These are phyloP conservation scores for Strobilomyces dryophilus DNA, from an alignment of 768 basidiomycete genomes.

Conservation along the genomic window DNA sequence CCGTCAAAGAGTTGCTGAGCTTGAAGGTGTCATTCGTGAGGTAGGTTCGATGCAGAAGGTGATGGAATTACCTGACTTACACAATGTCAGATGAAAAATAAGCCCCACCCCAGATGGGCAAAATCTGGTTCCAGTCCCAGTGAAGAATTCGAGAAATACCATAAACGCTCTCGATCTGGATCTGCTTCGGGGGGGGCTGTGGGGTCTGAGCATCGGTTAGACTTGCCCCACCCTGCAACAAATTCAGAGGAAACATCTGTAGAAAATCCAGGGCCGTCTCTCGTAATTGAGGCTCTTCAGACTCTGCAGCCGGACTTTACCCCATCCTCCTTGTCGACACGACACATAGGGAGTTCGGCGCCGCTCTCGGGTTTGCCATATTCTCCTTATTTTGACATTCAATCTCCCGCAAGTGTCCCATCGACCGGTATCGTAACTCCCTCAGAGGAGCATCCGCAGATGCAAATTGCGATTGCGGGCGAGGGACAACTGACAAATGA, in stretches of 20 bases:
- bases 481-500: slow-evolving; percentile 31
- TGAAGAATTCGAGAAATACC: slow-evolving; percentile 27
- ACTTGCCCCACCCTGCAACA: neutral
- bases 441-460: slow-evolving; percentile 39
- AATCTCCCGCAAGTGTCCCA: slow-evolving; percentile 25
- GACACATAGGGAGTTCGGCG: slow-evolving; percentile 29
- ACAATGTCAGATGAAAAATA: slow-evolving; percentile 56
- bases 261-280: neutral
- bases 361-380: slow-evolving; percentile 8
- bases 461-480: slow-evolving; percentile 26
- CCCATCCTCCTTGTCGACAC: slow-evolving; percentile 29
- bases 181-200: slow-evolving; percentile 10
- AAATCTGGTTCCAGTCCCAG: slow-evolving; percentile 24
- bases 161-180: slow-evolving; percentile 18
- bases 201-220: slow-evolving; percentile 5
- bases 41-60: slow-evolving; percentile 30
- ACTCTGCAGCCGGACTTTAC: slow-evolving; percentile 21
- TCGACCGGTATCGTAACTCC: slow-evolving; percentile 40
- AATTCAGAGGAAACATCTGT: slow-evolving; percentile 5
- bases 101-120: slow-evolving; percentile 64
- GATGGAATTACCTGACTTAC: neutral
- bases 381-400: slow-evolving; percentile 15
- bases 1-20: slow-evolving; percentile 72
- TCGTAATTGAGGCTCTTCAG: slow-evolving; percentile 7
- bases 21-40: slow-evolving; percentile 83